A percentile compares a stretch with the other conserved stretches of the same genome.
Evolutionary conservation across 257 asterid species (phyloP).

Genomic region (Nicotiana paniculata): DNA sequence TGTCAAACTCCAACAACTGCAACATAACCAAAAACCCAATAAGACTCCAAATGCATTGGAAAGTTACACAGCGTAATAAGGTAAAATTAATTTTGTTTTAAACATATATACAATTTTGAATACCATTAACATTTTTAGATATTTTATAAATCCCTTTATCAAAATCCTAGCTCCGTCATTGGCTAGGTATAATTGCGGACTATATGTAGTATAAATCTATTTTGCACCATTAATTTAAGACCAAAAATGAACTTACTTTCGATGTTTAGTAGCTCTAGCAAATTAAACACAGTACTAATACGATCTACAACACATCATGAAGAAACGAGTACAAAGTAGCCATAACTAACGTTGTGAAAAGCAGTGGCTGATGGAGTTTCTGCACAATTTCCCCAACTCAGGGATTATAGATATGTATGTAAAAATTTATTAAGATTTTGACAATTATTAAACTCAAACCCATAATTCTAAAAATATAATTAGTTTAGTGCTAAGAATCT

Average conservation of each 20-base stretch:
- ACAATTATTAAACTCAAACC: no score
- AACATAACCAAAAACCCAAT: background rate
- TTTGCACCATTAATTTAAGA: background rate
- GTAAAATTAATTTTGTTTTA: no score
- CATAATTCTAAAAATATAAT: no score
- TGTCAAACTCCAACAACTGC: conserved; percentile 15
- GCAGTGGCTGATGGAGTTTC: no score
- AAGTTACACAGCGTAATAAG: no score
- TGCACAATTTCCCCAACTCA: background rate
- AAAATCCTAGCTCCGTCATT: no score
- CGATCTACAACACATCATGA: background rate
- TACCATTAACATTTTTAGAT: no score
- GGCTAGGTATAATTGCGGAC: background rate
- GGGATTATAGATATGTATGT: no score
- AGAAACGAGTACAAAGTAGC: background rate
- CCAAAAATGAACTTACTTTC: background rate
- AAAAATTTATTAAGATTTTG: no score
- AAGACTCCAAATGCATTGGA: background rate
- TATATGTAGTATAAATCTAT: no score
- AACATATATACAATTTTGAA: no score
- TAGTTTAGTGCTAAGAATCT: background rate
- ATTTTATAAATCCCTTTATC: no score
- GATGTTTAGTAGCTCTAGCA: background rate
- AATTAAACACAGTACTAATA: background rate
- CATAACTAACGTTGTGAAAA: background rate